A percentile compares a stretch with the other conserved stretches of the same genome.
These are phyloP conservation scores for Acacia confusa DNA, from an alignment of 306 rosid species.

Conservation along the genomic window DNA sequence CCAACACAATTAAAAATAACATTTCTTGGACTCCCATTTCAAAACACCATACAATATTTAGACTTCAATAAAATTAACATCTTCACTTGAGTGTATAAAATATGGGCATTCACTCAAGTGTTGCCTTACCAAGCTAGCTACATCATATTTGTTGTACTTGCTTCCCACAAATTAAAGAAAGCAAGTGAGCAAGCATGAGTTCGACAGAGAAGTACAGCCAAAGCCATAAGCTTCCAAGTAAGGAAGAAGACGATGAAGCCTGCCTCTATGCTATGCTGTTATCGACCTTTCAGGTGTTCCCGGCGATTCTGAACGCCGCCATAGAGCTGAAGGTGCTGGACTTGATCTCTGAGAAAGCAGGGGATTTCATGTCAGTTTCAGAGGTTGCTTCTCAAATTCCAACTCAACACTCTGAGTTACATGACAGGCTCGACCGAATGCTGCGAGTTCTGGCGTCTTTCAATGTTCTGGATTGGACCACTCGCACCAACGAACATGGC, in stretches of 20 bases:
- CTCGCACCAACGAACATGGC: background rate
- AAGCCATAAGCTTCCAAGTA: background rate
- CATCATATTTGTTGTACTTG: background rate
- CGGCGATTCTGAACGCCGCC: slow-evolving; percentile 22
- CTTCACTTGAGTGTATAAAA: background rate
- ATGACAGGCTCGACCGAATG: slow-evolving; percentile 20
- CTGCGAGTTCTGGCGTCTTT: slow-evolving; percentile 19
- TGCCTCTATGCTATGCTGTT: slow-evolving; percentile 28
- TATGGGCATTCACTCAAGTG: background rate
- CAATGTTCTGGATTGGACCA: slow-evolving; percentile 14
- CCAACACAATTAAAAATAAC: background rate
- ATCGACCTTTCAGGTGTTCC: slow-evolving; percentile 14
- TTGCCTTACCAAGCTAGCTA: background rate
- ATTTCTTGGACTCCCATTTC: background rate
- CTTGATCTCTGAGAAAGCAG: background rate
- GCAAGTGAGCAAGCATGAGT: background rate
- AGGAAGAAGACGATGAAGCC: slow-evolving; percentile 31
- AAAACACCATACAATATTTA: background rate
- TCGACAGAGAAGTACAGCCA: background rate
- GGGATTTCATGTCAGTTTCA: background rate
- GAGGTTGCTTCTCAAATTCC: slow-evolving; percentile 28
- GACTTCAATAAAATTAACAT: background rate
- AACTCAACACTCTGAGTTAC: background rate
- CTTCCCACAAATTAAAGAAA: background rate
- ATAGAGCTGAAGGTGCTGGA: slow-evolving; percentile 32